Percentiles rank a stretch among this genome's conserved stretches.
These are phyloP conservation scores for Gossypium australe DNA, from an alignment of 345 rosid genomes.

Conservation along the genomic window DNA sequence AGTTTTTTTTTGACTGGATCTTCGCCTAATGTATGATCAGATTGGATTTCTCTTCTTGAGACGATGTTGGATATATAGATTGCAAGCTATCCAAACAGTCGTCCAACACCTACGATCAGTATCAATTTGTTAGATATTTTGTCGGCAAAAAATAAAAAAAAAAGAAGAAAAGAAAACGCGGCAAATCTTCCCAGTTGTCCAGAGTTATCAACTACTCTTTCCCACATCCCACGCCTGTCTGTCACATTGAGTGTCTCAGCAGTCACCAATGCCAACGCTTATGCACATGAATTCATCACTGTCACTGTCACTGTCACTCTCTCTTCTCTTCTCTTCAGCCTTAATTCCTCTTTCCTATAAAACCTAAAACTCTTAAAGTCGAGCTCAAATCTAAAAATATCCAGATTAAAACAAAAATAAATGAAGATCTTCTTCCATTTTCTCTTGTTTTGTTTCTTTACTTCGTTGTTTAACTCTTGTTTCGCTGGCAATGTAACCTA, in stretches of 20 bases:
- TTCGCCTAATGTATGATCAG: not conserved
- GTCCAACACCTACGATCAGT: not conserved
- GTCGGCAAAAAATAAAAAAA: not conserved
- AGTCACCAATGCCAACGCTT: not conserved
- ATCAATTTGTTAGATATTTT: not conserved
- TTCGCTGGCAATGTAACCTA: slow-evolving; percentile 44
- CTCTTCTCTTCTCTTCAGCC: not conserved
- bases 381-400: not conserved
- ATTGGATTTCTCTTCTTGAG: not conserved
- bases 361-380: not conserved
- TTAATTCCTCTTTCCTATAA: not conserved
- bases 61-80: not conserved
- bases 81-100: not conserved
- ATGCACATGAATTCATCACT: not conserved
- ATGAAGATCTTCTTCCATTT: not conserved
- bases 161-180: not conserved
- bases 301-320: not conserved
- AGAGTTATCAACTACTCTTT: not conserved
- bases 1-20: too few relatives aligned
- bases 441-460: not conserved
- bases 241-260: not conserved
- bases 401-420: too few relatives aligned
- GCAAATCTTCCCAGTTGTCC: not conserved
- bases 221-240: not conserved
- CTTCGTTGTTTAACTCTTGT: slow-evolving; percentile 9